Conservation (phyloP, 2,329 filamentous ascomycete genomes). For the Chrysoporthe puriensis region DNA sequence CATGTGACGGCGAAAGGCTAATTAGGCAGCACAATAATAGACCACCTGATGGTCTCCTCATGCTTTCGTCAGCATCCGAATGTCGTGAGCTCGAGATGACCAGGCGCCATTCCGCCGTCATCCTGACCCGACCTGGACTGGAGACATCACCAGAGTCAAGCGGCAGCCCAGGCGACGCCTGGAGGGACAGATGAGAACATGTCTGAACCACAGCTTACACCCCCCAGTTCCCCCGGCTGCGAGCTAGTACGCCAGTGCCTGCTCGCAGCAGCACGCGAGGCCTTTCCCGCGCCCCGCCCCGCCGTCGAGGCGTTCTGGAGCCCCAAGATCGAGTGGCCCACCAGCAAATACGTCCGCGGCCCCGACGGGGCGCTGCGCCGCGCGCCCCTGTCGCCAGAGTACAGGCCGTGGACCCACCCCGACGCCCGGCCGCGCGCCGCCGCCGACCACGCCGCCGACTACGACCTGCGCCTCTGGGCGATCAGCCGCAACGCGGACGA, state of each 20-base stretch:
- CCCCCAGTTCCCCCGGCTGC: no score
- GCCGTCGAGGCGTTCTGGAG: not conserved
- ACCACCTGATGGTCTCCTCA: no score
- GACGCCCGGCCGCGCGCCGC: not conserved
- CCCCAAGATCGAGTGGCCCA: not conserved
- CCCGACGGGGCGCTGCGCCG: not conserved
- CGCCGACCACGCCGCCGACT: not conserved
- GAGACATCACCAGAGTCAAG: no score
- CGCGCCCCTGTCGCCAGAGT: not conserved
- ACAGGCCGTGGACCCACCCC: not conserved
- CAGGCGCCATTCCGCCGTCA: no score
- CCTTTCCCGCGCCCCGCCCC: not conserved
- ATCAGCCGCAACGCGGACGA: conserved; percentile 8
- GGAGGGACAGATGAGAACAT: no score
- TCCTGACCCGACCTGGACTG: no score
- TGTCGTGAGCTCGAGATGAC: no score
- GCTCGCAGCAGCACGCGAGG: not conserved
- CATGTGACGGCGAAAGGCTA: no score
- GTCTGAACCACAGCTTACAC: no score
- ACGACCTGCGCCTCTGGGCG: conserved; percentile 6
- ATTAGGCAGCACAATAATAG: no score
- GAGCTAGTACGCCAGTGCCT: not conserved
- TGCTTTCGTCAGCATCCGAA: no score
- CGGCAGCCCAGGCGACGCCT: no score
- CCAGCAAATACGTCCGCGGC: not conserved